Base-by-base conservation (phyloP, 1,139 yeast genomes). In the Wickerhamomyces sp. region DNA sequence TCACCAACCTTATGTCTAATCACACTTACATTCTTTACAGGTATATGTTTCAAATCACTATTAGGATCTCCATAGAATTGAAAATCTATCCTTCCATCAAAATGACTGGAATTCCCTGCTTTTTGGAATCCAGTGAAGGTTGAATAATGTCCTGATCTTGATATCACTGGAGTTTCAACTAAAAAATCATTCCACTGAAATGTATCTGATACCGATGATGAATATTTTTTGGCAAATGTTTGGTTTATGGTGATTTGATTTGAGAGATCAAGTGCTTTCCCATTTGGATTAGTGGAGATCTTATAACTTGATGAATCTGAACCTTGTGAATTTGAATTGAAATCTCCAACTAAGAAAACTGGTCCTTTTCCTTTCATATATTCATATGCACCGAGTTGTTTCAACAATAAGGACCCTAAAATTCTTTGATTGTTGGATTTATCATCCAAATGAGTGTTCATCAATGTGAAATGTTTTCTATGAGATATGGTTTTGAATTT, bases 401-500 rank as follows among this genome's bases (percentile, higher is more conserved):
- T 55, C 41, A 67, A 60, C 57, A 71, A 56, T 10, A 65, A 59
- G 27, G 68, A 64, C 15, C 73, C 68, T 23, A 67, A 57, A 35
- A 60, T 52, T 52, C 76, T 62, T 27, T 75, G 73, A n/a, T 58
- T 67, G 35, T 67, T 67, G 2, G 75, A 69, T 46, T 63, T 63
- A 46, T 72, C 75, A 53, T 74, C 79, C 40, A 69, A 62, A 55
- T 75, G 79, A 15, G 76, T 63, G 53, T 74, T 74, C 41, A 73
- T 59, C 34, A 67, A 55, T 38, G 72, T 70, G 47, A 73, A 59
- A 3, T 43, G 35, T 5, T 55, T 54, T 2, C 66, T 65, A 29
- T 9, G 13, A 10, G 59, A 46, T 4, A 34, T 18, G 11, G 49
- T 44, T 27, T 52, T 53, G 45, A 68, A 65, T 44, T 69, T 66